Conservation (phyloP, 345 rosid species). For the Ceriops tagal region DNA sequence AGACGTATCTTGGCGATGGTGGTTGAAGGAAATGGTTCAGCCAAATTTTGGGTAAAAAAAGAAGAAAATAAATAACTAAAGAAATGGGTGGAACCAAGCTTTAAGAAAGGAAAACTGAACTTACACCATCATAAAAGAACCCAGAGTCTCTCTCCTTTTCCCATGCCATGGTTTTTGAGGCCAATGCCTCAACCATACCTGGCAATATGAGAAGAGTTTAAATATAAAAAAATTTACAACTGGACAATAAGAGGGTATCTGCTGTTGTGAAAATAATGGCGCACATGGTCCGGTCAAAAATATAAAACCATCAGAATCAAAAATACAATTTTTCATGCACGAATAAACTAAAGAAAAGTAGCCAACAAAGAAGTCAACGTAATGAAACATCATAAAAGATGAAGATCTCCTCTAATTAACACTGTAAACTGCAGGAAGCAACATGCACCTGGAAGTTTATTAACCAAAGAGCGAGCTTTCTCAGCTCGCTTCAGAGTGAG, state of each 20-base stretch:
- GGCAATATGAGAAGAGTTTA: constrained; percentile 15
- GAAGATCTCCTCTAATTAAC: no score
- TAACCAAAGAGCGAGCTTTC: constrained; percentile 58
- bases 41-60: constrained; percentile 5
- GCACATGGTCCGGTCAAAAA: not conserved
- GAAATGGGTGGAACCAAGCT: not conserved
- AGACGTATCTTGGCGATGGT: constrained; percentile 43
- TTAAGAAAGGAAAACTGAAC: constrained; percentile 16
- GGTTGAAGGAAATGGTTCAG: constrained; percentile 8
- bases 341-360: not conserved
- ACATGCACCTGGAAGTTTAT: constrained; percentile 65
- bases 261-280: not conserved
- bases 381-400: no score
- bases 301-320: not conserved
- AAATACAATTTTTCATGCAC: not conserved
- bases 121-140: constrained; percentile 77
- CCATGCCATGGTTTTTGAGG: constrained; percentile 53
- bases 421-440: no score
- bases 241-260: constrained; percentile 9
- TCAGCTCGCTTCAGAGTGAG: constrained; percentile 70
- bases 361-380: no score
- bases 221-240: constrained; percentile 4
- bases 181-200: constrained; percentile 60
- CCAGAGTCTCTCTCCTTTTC: constrained; percentile 59
- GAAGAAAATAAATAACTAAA: not conserved